Evolutionary conservation across 495 filamentous ascomycete species (phyloP).

Genomic region (Tuber magnatum): DNA sequence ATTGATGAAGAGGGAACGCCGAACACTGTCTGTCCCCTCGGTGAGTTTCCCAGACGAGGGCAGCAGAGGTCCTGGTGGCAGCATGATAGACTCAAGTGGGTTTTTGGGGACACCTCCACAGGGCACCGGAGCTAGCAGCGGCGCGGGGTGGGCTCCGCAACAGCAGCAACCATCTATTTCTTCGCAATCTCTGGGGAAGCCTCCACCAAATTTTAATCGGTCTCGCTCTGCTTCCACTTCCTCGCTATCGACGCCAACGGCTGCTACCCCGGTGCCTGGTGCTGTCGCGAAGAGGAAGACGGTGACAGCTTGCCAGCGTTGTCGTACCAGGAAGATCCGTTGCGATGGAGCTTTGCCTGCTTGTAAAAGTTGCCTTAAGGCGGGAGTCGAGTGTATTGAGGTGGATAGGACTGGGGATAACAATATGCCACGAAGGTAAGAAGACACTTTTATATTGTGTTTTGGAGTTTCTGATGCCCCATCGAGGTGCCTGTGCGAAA

Average conservation of each 20-base stretch:
- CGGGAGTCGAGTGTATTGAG: constrained; percentile 37
- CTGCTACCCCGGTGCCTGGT: constrained; percentile 15
- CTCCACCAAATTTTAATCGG: constrained; percentile 27
- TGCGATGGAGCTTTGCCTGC: constrained; percentile 39
- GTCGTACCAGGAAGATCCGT: constrained; percentile 40
- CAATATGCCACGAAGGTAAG: constrained; percentile 41
- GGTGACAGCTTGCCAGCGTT: constrained; percentile 41
- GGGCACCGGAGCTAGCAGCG: constrained; percentile 18
- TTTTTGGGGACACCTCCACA: constrained; percentile 30
- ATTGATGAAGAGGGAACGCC: constrained; percentile 39
- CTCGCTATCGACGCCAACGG: constrained; percentile 35
- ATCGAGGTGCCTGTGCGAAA: not conserved
- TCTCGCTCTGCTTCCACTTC: constrained; percentile 41
- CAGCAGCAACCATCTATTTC: constrained; percentile 28
- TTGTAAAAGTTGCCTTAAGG: constrained; percentile 39
- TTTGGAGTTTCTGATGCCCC: not conserved
- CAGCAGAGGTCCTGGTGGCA: constrained; percentile 13
- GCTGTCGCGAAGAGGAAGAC: constrained; percentile 35
- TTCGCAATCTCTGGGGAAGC: constrained; percentile 19
- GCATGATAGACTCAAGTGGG: constrained; percentile 20
- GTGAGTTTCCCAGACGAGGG: constrained; percentile 29
- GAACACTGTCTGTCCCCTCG: constrained; percentile 37
- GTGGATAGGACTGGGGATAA: constrained; percentile 39
- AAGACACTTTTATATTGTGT: constrained; percentile 9
- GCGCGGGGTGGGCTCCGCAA: constrained; percentile 40